Evolutionary conservation across 2,329 filamentous ascomycete species (phyloP).

Genomic region (Ascochyta lentis): DNA sequence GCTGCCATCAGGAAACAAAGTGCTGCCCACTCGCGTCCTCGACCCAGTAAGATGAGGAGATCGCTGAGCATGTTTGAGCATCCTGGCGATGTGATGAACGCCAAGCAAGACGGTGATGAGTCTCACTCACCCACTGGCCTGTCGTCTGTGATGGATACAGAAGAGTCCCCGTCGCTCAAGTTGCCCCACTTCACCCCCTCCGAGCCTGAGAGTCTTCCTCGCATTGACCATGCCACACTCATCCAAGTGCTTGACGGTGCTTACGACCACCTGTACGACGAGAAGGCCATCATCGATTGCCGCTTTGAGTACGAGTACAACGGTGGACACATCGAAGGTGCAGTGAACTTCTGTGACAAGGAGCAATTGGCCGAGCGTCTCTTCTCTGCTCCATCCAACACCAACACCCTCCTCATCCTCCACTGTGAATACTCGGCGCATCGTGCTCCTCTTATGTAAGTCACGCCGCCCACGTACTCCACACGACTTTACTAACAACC

Average conservation of each 20-base stretch:
- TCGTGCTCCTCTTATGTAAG: conserved; percentile 87
- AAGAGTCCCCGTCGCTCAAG: conserved; percentile 73
- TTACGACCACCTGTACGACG: conserved; percentile 76
- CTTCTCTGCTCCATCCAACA: conserved; percentile 68
- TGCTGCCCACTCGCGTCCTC: conserved; percentile 69
- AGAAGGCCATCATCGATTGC: conserved; percentile 91
- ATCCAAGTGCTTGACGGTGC: conserved; percentile 87
- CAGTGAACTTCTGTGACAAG: conserved; percentile 97
- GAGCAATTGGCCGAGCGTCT: conserved; percentile 81
- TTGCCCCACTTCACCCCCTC: conserved; percentile 88
- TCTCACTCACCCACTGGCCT: conserved; percentile 62
- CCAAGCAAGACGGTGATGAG: conserved; percentile 68
- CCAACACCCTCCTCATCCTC: conserved; percentile 84
- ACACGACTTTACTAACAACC: conserved; percentile 24
- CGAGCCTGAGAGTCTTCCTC: conserved; percentile 83
- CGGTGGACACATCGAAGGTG: conserved; percentile 91
- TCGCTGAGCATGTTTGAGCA: conserved; percentile 98
- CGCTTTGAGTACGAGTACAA: conserved; percentile 99
- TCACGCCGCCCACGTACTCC: not conserved
- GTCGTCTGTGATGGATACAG: conserved; percentile 82
- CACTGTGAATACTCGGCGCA: conserved; percentile 99
- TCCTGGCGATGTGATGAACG: conserved; percentile 83
- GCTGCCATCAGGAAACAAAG: conserved; percentile 69
- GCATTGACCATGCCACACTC: conserved; percentile 82
- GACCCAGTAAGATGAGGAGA: conserved; percentile 77